Base-by-base conservation (phyloP, 129 eudicot genomes). In the Chrysanthemum makinoi region DNA sequence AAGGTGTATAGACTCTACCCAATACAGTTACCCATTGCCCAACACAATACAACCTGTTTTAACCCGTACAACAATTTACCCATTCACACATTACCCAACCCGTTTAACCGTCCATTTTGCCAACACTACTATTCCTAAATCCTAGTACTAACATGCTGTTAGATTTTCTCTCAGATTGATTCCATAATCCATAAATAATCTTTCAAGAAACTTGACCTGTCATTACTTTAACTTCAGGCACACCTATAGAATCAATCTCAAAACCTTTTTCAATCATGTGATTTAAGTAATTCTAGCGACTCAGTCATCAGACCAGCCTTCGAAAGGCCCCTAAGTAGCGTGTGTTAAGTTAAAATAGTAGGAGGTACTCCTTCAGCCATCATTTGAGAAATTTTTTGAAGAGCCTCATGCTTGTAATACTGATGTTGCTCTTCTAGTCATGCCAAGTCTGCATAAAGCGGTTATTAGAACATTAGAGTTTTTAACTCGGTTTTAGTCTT, bases 341-440 rank as follows among this genome's bases (percentile, higher is more conserved):
- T 84, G 81, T 95, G 84, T 68, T 90, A 95, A 26, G 97, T 95
- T 72, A 79, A 77, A 8, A 83, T 81, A 70, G 67, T 84, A 1
- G 99, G 97, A 73, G 80, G 78, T 72, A 84, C 65, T 68, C 91
- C 96, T 73, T 85, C 78, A n/a, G 18, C 81, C 75, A 82, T 74
- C 86, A 95, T 90, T 16, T 86, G 77, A 48, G 80, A 79, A 76
- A 86, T 90, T 60, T 74, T 80, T 30, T 76, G 46, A 68, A 84
- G 79, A 56, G 97, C 97, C 74, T 64, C 75, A 14, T 82, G 8
- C 83, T 22, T 84, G 81, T 67, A 90, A 63, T 5, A 75, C 89
- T 33, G 74, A 61, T 59, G 78, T 77, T 75, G 97, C 96, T 79
- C 80, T 88, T 51, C 83, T 82, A 19, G 99, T 95, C 99, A 95